phyloP scores from a whole-genome alignment of 148 eudicot species.

The Rhododendron ovatum region DNA sequence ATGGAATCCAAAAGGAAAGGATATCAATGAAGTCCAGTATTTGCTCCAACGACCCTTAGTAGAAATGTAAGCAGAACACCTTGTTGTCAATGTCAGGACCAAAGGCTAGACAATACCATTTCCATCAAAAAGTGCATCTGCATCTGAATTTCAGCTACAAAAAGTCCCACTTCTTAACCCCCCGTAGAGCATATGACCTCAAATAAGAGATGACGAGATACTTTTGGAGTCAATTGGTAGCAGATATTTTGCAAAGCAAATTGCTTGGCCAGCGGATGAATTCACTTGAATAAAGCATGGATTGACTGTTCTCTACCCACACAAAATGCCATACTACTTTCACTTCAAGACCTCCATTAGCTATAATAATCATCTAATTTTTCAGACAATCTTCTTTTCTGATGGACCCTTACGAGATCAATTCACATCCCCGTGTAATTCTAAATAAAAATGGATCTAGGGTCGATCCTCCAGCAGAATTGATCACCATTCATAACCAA shows the following conservation, averaged over 20 bases:
- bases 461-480: background rate
- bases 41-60: background rate
- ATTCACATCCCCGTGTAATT: background rate
- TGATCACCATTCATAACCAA: background rate
- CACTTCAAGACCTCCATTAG: background rate
- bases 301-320: background rate
- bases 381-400: background rate
- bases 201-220: background rate
- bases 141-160: background rate
- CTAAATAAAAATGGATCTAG: background rate
- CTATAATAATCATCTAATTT: background rate
- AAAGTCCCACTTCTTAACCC: background rate
- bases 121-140: background rate
- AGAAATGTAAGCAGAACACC: background rate
- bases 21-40: background rate
- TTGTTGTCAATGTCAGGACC: background rate
- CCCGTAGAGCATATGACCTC: background rate
- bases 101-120: no score
- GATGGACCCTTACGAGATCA: background rate
- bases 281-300: background rate
- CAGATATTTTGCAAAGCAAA: background rate
- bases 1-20: background rate
- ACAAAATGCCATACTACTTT: background rate
- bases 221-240: background rate
- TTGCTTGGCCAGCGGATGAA: background rate